Evolutionary conservation across 768 basidiomycete species (phyloP).

Genomic region (Mycena latifolia): DNA sequence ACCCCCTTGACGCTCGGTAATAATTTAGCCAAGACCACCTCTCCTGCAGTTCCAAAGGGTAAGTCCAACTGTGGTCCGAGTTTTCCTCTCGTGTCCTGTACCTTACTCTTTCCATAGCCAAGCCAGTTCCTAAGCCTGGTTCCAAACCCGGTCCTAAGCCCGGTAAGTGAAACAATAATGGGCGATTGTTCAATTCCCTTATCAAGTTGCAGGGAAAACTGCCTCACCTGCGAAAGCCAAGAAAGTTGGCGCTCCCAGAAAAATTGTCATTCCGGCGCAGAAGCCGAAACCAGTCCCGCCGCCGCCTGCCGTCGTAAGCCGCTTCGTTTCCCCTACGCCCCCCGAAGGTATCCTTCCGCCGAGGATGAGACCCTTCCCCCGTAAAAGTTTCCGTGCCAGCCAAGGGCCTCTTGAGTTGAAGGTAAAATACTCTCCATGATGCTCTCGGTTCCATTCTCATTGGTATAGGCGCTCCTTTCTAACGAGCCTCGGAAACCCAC

Average conservation of each 20-base stretch:
- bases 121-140: constrained; percentile 29
- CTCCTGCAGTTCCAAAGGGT: constrained; percentile 16
- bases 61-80: background rate
- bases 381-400: constrained; percentile 24
- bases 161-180: background rate
- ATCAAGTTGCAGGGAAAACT: constrained; percentile 12
- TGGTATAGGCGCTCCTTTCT: constrained; percentile 5
- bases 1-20: background rate
- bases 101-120: constrained; percentile 7
- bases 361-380: constrained; percentile 29
- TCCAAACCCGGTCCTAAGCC: background rate
- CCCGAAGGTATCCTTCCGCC: constrained; percentile 34
- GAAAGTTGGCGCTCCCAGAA: constrained; percentile 16
- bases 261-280: constrained; percentile 32
- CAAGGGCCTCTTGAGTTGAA: constrained; percentile 22
- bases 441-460: constrained; percentile 7
- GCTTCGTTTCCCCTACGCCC: constrained; percentile 32
- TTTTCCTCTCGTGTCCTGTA: background rate
- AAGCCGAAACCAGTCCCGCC: constrained; percentile 23
- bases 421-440: constrained; percentile 12
- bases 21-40: constrained; percentile 10
- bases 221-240: constrained; percentile 30
- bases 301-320: constrained; percentile 11
- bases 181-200: background rate
- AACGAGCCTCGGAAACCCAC: background rate